Conservation (phyloP, 2,329 filamentous ascomycete genomes). For the Cercospora citrullina region DNA sequence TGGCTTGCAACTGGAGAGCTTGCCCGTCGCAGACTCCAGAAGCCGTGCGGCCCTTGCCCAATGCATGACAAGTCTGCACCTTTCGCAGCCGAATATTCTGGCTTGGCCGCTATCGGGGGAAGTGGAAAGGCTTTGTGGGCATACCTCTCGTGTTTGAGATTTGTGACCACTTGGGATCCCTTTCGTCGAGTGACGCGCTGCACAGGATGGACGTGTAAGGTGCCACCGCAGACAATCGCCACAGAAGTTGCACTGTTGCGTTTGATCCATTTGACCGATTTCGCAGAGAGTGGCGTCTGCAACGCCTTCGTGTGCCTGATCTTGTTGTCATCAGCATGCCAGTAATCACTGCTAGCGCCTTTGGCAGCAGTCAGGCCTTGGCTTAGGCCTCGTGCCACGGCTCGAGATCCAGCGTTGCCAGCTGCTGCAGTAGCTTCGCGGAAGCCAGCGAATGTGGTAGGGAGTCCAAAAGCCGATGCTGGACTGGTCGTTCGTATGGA, state of each 20-base stretch:
- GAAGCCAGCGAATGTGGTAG: slow-evolving; percentile 38
- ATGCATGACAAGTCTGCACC: slow-evolving; percentile 26
- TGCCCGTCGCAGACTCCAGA: slow-evolving; percentile 43
- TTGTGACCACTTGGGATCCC: slow-evolving; percentile 54
- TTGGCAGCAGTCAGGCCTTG: slow-evolving; percentile 71
- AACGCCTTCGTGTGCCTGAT: slow-evolving; percentile 63
- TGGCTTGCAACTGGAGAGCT: slow-evolving; percentile 11
- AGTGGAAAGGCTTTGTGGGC: slow-evolving; percentile 31
- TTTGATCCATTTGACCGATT: slow-evolving; percentile 63
- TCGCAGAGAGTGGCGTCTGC: slow-evolving; percentile 49
- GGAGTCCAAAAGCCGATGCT: slow-evolving; percentile 28
- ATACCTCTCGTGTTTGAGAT: slow-evolving; percentile 38
- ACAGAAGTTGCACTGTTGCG: slow-evolving; percentile 63
- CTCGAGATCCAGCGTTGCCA: slow-evolving; percentile 65
- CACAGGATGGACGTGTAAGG: slow-evolving; percentile 65
- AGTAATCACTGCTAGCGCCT: slow-evolving; percentile 68
- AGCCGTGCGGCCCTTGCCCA: slow-evolving; percentile 38
- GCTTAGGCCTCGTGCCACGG: slow-evolving; percentile 71
- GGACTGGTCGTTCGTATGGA: slow-evolving; percentile 31
- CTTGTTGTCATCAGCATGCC: slow-evolving; percentile 74
- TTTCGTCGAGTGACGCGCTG: slow-evolving; percentile 48
- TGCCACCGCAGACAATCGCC: slow-evolving; percentile 64
- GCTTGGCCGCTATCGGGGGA: slow-evolving; percentile 26
- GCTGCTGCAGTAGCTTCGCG: slow-evolving; percentile 35
- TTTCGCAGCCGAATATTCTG: slow-evolving; percentile 11